phyloP scores from a whole-genome alignment of 257 asterid genomes.

The Solanum virginianum region DNA sequence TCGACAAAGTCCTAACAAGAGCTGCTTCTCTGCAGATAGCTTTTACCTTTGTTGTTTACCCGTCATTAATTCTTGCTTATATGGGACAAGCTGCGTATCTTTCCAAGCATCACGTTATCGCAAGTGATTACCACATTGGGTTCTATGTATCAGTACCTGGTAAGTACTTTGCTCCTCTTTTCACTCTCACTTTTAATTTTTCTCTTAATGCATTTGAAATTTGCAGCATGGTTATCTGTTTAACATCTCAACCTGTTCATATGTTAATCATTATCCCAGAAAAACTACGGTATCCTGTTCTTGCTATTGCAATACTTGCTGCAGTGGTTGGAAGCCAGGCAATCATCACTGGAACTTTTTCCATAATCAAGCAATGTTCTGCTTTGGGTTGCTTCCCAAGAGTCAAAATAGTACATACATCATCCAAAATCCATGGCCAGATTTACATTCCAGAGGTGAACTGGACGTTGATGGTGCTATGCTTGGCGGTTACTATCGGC shows the following conservation, averaged over 20 bases:
- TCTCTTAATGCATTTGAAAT: background rate
- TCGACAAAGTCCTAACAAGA: background rate
- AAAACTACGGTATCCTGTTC: constrained; percentile 79
- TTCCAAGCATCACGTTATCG: constrained; percentile 67
- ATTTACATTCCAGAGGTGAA: constrained; percentile 91
- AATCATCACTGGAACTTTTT: constrained; percentile 82
- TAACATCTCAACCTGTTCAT: background rate
- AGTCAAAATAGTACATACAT: constrained; percentile 73
- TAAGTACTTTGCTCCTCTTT: background rate
- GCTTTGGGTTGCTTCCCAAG: constrained; percentile 94
- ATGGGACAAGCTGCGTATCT: constrained; percentile 99
- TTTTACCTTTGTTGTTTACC: constrained; percentile 78
- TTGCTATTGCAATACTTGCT: constrained; percentile 91
- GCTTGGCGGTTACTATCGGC: constrained; percentile 88
- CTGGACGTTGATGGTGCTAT: constrained; percentile 83
- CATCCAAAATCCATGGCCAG: constrained; percentile 81
- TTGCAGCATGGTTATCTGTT: background rate
- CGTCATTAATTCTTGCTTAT: constrained; percentile 86
- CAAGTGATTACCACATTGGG: constrained; percentile 62
- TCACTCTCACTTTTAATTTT: background rate
- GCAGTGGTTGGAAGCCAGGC: constrained; percentile 99
- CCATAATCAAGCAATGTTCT: constrained; percentile 89
- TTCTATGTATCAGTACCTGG: constrained; percentile 96
- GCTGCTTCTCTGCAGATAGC: constrained; percentile 48
- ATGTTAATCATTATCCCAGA: constrained; percentile 23